Conservation (phyloP, 768 basidiomycete genomes). For the Panellus pusillus region DNA sequence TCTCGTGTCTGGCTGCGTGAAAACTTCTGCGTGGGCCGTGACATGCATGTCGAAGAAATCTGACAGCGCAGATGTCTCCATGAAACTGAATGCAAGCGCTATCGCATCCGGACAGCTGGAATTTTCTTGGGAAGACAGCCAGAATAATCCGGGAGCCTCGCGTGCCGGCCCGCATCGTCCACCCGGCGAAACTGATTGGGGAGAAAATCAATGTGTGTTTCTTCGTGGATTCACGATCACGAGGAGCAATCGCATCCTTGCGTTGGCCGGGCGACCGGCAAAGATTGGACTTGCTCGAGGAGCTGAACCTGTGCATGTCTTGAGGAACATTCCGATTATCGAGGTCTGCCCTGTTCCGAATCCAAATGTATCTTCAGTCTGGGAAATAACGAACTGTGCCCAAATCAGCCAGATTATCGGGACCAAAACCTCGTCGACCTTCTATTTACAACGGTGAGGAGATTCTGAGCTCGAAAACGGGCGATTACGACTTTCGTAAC, state of each 20-base stretch:
- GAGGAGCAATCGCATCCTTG: not conserved
- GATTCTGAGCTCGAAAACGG: too few species aligned
- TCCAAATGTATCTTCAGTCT: too few species aligned
- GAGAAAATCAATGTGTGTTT: slow-evolving; percentile 7
- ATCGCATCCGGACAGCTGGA: not conserved
- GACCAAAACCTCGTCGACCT: too few species aligned
- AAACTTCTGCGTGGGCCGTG: not conserved
- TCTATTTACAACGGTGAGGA: too few species aligned
- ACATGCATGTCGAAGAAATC: not conserved
- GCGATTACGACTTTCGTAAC: too few species aligned
- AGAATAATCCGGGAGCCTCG: not conserved
- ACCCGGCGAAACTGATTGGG: not conserved
- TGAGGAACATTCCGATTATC: too few species aligned
- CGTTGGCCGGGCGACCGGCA: too few species aligned
- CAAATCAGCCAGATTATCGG: too few species aligned
- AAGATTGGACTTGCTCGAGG: too few species aligned
- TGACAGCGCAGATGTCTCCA: not conserved
- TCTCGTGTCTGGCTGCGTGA: slow-evolving; percentile 7
- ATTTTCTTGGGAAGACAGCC: not conserved
- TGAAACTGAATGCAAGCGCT: not conserved
- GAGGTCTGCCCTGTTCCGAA: too few species aligned
- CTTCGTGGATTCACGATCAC: slow-evolving; percentile 1
- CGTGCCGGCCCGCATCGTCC: not conserved
- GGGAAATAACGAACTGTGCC: too few species aligned
- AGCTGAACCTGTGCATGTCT: too few species aligned